Base-by-base conservation (phyloP, 2,329 filamentous ascomycete species). In the Fusarium avenaceum region DNA sequence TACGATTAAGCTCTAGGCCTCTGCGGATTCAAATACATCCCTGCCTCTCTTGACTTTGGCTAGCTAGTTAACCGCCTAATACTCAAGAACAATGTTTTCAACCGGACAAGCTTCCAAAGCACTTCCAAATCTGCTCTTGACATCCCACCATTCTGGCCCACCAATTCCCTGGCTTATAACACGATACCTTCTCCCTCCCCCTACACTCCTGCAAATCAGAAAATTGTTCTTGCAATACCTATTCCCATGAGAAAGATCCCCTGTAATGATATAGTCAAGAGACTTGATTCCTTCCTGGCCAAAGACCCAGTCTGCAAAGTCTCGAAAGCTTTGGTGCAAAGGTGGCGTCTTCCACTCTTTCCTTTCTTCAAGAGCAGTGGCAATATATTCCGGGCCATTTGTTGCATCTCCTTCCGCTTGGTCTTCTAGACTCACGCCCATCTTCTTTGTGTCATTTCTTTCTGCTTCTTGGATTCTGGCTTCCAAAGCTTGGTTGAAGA, bases 351-450 rank as follows among this genome's bases (percentile, higher is more conserved):
- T 28, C 35, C 43, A 43, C 2, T 60, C 28, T 10, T 2, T 28
- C 15, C 20, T 45, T 19, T 52, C 39, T 10, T 13, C 19, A 2
- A 46, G 14, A 3, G 32, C 19, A 1, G 17, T 17, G 4, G 10
- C 3, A 3, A 30, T 13, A 1, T 26, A 7, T n/a, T 13, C 4
- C 1, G 30, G 15, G 7, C 8, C 11, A 2, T 9, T 6, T 10
- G 0, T 0, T 2, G 11, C 4, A 8, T 15, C 4, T 1, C 4
- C 10, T 30, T 19, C 11, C 1, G 7, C 2, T 3, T 24, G 26
- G 0, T 1, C 3, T 1, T 17, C 14, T 10, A 30, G 4, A 7
- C 2, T 20, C 3, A 1, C 6, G 0, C 4, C 4, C 4, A 20
- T 4, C 6, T 24, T 58, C 20, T 7, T 19, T 2, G 6, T 32